Evolutionary conservation across 305 asterid species (phyloP).

Genomic region (Vinca major): DNA sequence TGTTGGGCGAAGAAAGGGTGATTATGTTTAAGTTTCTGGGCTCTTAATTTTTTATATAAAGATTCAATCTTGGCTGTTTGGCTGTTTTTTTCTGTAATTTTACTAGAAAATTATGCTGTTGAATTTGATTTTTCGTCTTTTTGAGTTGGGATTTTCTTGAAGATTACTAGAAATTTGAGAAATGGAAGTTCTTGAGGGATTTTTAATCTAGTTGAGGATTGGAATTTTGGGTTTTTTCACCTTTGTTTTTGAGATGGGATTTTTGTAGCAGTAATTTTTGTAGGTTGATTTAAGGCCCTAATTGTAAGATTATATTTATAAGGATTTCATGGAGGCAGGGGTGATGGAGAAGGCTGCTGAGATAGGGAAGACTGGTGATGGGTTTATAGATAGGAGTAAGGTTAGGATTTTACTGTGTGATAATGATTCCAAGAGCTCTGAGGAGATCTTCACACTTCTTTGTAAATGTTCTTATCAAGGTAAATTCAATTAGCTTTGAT

Average conservation of each 20-base stretch:
- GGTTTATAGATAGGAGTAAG: conserved; percentile 88
- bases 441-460: conserved; percentile 70
- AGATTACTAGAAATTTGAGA: neutral
- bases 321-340: conserved; percentile 17
- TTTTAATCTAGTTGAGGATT: conserved; percentile 5
- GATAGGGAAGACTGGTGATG: conserved; percentile 59
- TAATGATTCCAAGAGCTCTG: conserved; percentile 68
- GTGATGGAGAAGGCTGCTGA: conserved; percentile 50
- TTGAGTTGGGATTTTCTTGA: conserved; percentile 10
- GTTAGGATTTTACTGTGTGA: conserved; percentile 93
- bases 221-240: neutral
- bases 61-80: conserved; percentile 16
- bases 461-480: conserved; percentile 98
- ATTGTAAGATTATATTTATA: conserved; percentile 9
- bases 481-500: conserved; percentile 16
- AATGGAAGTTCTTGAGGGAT: neutral
- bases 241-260: neutral
- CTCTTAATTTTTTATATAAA: neutral
- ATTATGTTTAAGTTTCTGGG: neutral
- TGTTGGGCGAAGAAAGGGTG: conserved; percentile 5
- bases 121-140: neutral
- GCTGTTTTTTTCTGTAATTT: neutral
- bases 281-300: conserved; percentile 16
- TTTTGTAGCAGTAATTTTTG: conserved; percentile 6
- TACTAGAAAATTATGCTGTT: neutral